Evolutionary conservation across 2,329 filamentous ascomycete genomes (phyloP), one percentile per base, ranked within the genome.

Genomic region (Diaporthe vaccinii): DNA sequence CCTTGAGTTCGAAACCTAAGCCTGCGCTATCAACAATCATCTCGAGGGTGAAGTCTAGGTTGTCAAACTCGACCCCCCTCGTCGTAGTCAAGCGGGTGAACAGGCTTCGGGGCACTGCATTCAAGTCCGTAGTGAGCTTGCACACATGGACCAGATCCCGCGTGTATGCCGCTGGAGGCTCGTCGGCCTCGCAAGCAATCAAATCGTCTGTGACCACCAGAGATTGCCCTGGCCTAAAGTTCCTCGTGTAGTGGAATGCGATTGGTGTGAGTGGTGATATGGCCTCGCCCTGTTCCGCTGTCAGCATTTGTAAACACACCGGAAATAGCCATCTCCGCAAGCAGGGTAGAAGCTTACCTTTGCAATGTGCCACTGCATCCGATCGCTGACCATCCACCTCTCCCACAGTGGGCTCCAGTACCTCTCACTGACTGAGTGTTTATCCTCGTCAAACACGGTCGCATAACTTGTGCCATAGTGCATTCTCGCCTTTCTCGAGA

Each of bases 341-440:
- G 34, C 20, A 14, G 20, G 22, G n/a, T 6, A 17, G 25, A 31
- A n/a, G 28, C 87, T 79, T 79, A 92, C 93, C 89, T 95, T 95
- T 76, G 91, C 90, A 81, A 95, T 94, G 83, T 95, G 93, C 94
- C 94, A 96, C 84, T 95, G 93, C 93, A 96, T 95, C 65, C 94
- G 89, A 82, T 96, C 93, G 61, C 90, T 92, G 9, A 96, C 93
- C 93, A 95, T 95, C 93, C 93, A 95, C 67, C 93, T 85, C 84
- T 95, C 93, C 93, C 93, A 95, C 34, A 95, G 82, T 8, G 93
- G 93, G 78, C 91, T 93, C 93, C 93, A 96, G 81, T 96, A 96
- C 69, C 93, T 86, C 82, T 95, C 94, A 58, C 87, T 90, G 8
- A 94, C 90, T 4, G 90, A 90, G 82, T 96, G 94, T 81, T 93